Percentiles rank a stretch among this genome's conserved stretches.
Evolutionary conservation across 495 filamentous ascomycete species (phyloP).

Genomic region (Daldinia grandis): DNA sequence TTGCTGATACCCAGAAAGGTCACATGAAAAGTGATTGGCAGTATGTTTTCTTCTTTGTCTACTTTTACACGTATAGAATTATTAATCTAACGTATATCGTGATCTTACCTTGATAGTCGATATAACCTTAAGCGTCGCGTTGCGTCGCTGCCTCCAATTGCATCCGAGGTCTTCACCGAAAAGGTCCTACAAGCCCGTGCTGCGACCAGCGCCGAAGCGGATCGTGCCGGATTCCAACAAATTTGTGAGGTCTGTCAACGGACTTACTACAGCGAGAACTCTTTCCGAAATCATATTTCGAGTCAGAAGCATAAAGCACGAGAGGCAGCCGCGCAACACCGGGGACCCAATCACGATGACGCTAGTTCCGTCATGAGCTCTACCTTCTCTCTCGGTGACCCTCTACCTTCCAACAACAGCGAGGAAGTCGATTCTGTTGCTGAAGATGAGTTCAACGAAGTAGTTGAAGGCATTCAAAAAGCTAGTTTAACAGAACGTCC

Average conservation of each 20-base stretch:
- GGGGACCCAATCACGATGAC: slow-evolving; percentile 65
- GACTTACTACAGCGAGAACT: slow-evolving; percentile 95
- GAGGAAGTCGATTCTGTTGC: slow-evolving; percentile 66
- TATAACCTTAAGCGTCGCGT: slow-evolving; percentile 98
- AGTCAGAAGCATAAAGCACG: slow-evolving; percentile 89
- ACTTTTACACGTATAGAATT: neutral
- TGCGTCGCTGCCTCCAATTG: slow-evolving; percentile 87
- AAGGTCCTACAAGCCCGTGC: slow-evolving; percentile 96
- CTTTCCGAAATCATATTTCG: slow-evolving; percentile 89
- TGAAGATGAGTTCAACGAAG: slow-evolving; percentile 78
- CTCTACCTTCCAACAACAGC: slow-evolving; percentile 61
- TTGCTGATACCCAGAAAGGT: slow-evolving; percentile 87
- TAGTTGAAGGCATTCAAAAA: slow-evolving; percentile 80
- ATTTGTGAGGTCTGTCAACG: slow-evolving; percentile 84
- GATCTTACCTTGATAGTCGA: slow-evolving; percentile 62
- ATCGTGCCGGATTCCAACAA: slow-evolving; percentile 89
- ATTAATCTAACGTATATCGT: slow-evolving; percentile 24
- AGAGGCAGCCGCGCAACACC: slow-evolving; percentile 51
- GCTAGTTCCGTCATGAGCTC: slow-evolving; percentile 89
- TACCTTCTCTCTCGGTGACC: slow-evolving; percentile 88
- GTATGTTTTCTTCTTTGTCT: slow-evolving; percentile 63
- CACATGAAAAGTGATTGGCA: slow-evolving; percentile 99
- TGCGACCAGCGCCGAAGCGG: slow-evolving; percentile 79
- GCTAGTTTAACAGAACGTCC: slow-evolving; percentile 70
- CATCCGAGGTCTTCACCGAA: slow-evolving; percentile 92